phyloP scores from a whole-genome alignment of 2,329 filamentous ascomycete genomes.

The Exophiala xenobiotica region DNA sequence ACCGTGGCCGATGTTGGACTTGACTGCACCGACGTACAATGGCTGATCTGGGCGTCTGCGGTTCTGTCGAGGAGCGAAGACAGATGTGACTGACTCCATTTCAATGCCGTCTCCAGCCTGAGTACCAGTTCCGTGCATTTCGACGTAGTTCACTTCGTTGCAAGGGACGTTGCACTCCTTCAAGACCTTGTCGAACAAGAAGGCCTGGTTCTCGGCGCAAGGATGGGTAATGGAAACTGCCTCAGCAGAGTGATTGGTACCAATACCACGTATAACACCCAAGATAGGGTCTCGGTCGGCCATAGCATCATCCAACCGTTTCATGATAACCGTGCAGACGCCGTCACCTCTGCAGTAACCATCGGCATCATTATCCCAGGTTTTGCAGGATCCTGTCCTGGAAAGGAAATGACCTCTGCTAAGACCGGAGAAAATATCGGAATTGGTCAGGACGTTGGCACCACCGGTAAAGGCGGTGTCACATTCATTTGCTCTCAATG shows the following conservation, averaged over 20 bases:
- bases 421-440: constrained; percentile 74
- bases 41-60: constrained; percentile 35
- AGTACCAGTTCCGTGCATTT: constrained; percentile 45
- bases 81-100: constrained; percentile 38
- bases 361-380: constrained; percentile 76
- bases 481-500: constrained; percentile 72
- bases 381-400: constrained; percentile 73
- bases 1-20: constrained; percentile 49
- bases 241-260: constrained; percentile 70
- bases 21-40: constrained; percentile 38
- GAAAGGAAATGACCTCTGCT: constrained; percentile 76
- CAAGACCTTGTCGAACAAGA: constrained; percentile 41
- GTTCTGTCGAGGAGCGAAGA: constrained; percentile 36
- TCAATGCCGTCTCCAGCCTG: constrained; percentile 43
- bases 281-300: constrained; percentile 68
- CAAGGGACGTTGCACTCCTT: constrained; percentile 39
- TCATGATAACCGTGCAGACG: constrained; percentile 72
- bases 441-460: constrained; percentile 74
- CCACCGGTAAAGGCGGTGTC: constrained; percentile 80
- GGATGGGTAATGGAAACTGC: constrained; percentile 46
- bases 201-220: constrained; percentile 40
- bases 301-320: constrained; percentile 75
- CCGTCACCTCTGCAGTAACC: constrained; percentile 80
- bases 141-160: constrained; percentile 39
- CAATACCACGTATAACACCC: constrained; percentile 71